These are phyloP conservation scores for Hypoxylon subgilvum DNA, from an alignment of 495 filamentous ascomycete genomes.

Conservation along the genomic window DNA sequence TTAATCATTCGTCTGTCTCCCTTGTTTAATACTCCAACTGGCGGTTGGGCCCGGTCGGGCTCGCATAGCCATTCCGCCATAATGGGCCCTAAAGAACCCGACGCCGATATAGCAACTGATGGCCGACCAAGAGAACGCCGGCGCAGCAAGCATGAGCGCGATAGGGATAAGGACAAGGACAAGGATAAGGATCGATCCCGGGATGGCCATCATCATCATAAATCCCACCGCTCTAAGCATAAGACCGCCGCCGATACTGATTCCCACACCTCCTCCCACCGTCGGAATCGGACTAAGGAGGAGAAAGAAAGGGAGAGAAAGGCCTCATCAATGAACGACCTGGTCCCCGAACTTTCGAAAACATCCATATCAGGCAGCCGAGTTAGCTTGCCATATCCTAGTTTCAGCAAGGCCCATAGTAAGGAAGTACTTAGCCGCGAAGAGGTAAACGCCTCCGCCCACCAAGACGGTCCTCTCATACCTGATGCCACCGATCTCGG, in stretches of 20 bases:
- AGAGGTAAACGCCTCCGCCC: constrained; percentile 50
- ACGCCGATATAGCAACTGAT: constrained; percentile 46
- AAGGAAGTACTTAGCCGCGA: constrained; percentile 76
- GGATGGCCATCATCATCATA: constrained; percentile 36
- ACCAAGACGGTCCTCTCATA: constrained; percentile 65
- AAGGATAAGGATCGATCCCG: constrained; percentile 32
- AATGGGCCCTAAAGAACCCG: constrained; percentile 55
- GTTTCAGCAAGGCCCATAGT: constrained; percentile 87
- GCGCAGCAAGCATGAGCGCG: constrained; percentile 44
- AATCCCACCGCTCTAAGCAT: constrained; percentile 47
- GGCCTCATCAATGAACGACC: constrained; percentile 50
- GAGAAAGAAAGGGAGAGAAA: constrained; percentile 49
- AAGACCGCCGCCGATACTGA: constrained; percentile 47
- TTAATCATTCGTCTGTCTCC: constrained; percentile 6
- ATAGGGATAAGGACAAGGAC: constrained; percentile 40
- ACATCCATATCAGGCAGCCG: constrained; percentile 46
- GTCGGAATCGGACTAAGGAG: constrained; percentile 47
- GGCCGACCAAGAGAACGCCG: constrained; percentile 50
- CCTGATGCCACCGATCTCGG: constrained; percentile 81
- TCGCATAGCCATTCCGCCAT: constrained; percentile 49
- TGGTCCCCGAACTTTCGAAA: constrained; percentile 58
- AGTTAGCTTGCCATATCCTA: constrained; percentile 78
- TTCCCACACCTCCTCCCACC: constrained; percentile 46
- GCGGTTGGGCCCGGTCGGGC: constrained; percentile 38
- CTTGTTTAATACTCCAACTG: constrained; percentile 15